Base-by-base conservation (phyloP, 164 flowering plant genomes). In the Piper longum region DNA sequence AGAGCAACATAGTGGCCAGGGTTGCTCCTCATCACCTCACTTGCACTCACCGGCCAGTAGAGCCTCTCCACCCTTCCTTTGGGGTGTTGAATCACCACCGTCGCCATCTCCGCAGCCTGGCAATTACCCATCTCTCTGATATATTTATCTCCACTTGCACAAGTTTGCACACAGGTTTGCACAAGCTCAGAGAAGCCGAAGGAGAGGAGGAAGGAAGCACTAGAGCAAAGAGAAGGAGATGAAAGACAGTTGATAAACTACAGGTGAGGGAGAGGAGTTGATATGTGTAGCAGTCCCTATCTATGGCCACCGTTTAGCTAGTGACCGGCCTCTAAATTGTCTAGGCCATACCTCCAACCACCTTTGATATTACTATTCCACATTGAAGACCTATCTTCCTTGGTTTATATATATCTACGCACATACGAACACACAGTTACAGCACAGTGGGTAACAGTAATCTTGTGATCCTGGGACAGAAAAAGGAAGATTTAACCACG, bases 1-100 rank as follows among this genome's bases (percentile, higher is more conserved):
- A 87, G 86, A 51, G 96, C 96, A 1, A 92, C 96, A 63, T 85
- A 84, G 73, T 89, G 86, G 39, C 95, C 93, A 1, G 95, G 96
- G 62, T 92, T 86, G 60, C 61, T 70, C 73, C 75, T 88, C 88
- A 89, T 88, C 54, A 92, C 64, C 72, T 92, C 89, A 54, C 66
- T 71, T 8, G 91, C 98, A 43, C 70, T 66, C 48, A 89, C 75
- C 8, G 93, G 80, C 79, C 84, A 78, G 64, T 81, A 88, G 45
- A 83, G 64, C 54, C 80, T 86, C 41, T 92, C 93, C 14, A 67
- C 79, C 72, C 76, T 85, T 7, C 96, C 95, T 67, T 57, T 59
- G 36, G 95, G 89, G 72, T 85, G 87, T 65, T 91, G 95, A 52
- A 91, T 74, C 56, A 81, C 85, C 60, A 83, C 69, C 3, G 83